Conservation (phyloP, 1,284 basidiomycete genomes). For the Malassezia nana region DNA sequence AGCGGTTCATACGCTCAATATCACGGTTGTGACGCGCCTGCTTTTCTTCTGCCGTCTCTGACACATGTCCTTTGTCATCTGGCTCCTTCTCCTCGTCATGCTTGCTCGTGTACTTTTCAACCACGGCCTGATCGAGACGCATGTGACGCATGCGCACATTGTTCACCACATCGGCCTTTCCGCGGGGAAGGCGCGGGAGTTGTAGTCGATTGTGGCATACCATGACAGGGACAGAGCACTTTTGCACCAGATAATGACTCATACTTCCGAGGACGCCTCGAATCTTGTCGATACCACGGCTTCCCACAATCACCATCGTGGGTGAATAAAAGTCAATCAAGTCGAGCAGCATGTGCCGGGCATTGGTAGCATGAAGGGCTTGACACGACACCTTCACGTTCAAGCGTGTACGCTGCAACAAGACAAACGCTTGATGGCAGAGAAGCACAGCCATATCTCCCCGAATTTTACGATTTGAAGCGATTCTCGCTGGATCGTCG, state of each 20-base stretch:
- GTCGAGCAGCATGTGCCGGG: conserved; percentile 77
- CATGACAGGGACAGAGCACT: conserved; percentile 83
- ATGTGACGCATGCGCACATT: conserved; percentile 39
- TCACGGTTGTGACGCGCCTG: not conserved
- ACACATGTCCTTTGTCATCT: not conserved
- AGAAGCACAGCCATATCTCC: conserved; percentile 74
- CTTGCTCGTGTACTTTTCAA: conserved; percentile 31
- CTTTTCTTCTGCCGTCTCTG: not conserved
- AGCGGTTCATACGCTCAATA: conserved; percentile 11
- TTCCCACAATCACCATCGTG: conserved; percentile 87
- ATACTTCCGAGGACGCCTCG: conserved; percentile 96
- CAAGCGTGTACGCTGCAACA: conserved; percentile 78
- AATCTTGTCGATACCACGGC: conserved; percentile 74
- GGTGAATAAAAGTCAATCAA: conserved; percentile 83
- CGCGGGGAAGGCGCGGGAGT: conserved; percentile 38
- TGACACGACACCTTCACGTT: conserved; percentile 81
- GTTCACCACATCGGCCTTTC: conserved; percentile 43
- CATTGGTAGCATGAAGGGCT: conserved; percentile 82
- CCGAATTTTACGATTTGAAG: conserved; percentile 81
- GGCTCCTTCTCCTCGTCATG: conserved; percentile 9
- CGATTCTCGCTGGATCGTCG: conserved; percentile 62
- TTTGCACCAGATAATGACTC: conserved; percentile 90
- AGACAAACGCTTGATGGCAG: conserved; percentile 71
- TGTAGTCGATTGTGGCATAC: conserved; percentile 48
- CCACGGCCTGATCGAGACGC: conserved; percentile 41